Evolutionary conservation across 805 yeast genomes (phyloP).

Genomic region (Wickerhamomyces sydowiorum): DNA sequence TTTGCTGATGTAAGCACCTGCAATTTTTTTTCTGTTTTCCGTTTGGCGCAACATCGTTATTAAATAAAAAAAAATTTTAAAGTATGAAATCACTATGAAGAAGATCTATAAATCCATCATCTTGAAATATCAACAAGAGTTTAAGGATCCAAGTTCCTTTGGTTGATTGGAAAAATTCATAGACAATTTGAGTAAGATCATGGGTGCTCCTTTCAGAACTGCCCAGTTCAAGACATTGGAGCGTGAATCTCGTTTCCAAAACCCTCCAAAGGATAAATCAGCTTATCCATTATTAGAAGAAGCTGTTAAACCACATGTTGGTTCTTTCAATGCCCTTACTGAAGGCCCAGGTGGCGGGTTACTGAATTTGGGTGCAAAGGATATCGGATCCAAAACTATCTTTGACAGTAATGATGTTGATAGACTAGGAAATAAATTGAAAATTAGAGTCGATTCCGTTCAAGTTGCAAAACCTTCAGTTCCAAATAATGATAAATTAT

Average conservation of each 20-base stretch:
- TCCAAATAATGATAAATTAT: slow-evolving; percentile 61
- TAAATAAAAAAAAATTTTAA: not conserved
- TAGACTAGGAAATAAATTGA: slow-evolving; percentile 79
- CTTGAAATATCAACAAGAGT: too few species aligned
- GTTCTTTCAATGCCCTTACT: slow-evolving; percentile 91
- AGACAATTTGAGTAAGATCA: slow-evolving; percentile 1
- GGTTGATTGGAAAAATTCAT: not conserved
- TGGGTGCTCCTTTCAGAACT: slow-evolving; percentile 28
- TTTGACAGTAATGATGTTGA: slow-evolving; percentile 72
- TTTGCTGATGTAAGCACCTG: not conserved
- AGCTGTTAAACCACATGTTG: slow-evolving; percentile 93
- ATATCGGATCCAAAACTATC: slow-evolving; percentile 80
- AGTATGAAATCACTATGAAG: not conserved
- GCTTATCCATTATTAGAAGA: slow-evolving; percentile 79
- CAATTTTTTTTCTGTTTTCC: not conserved
- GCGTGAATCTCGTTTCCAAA: slow-evolving; percentile 76
- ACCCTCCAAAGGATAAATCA: slow-evolving; percentile 84
- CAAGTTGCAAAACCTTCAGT: slow-evolving; percentile 84
- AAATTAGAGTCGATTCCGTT: slow-evolving; percentile 82
- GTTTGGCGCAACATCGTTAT: too few species aligned
- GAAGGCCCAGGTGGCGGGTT: slow-evolving; percentile 86
- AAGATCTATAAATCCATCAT: too few species aligned
- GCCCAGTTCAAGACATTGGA: slow-evolving; percentile 65
- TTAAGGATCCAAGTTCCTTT: too few species aligned
- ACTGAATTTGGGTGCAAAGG: slow-evolving; percentile 77